These are phyloP conservation scores for Sporothrix curviconia DNA, from an alignment of 2,329 filamentous ascomycete genomes.

Conservation along the genomic window DNA sequence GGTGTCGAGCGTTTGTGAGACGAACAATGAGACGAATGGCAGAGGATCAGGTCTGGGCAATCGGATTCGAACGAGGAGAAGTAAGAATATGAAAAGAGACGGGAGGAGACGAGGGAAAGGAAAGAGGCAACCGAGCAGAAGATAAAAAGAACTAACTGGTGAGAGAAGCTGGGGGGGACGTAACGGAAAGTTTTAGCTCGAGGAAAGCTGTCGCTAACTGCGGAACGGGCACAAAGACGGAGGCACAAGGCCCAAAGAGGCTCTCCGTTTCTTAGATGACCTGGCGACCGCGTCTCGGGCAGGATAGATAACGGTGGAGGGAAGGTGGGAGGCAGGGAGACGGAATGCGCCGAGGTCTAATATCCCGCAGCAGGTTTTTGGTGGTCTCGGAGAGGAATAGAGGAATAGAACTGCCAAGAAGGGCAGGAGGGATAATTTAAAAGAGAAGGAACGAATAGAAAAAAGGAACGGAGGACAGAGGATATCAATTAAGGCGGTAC, in stretches of 20 bases:
- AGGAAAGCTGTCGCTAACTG: slow-evolving; percentile 4
- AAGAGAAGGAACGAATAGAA: background rate
- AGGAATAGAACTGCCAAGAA: background rate
- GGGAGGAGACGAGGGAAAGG: background rate
- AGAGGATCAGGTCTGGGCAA: no score
- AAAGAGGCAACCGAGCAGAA: background rate
- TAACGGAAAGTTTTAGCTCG: slow-evolving; percentile 8
- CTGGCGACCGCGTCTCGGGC: background rate
- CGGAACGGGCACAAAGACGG: slow-evolving; percentile 10
- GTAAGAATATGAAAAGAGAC: background rate
- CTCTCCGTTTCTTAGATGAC: background rate
- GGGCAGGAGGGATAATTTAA: background rate
- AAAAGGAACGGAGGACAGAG: no score
- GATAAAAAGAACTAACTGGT: background rate
- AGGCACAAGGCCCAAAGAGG: background rate
- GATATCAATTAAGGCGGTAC: no score
- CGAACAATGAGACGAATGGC: no score
- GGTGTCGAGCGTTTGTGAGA: no score
- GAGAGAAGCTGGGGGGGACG: background rate
- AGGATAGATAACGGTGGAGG: background rate
- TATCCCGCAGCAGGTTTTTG: background rate
- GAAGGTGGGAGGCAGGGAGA: background rate
- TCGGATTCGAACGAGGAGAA: no score
- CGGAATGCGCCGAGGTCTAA: background rate
- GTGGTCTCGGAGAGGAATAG: background rate